phyloP scores from a whole-genome alignment of 2,329 filamentous ascomycete species.

The Xylariaceae sp. region DNA sequence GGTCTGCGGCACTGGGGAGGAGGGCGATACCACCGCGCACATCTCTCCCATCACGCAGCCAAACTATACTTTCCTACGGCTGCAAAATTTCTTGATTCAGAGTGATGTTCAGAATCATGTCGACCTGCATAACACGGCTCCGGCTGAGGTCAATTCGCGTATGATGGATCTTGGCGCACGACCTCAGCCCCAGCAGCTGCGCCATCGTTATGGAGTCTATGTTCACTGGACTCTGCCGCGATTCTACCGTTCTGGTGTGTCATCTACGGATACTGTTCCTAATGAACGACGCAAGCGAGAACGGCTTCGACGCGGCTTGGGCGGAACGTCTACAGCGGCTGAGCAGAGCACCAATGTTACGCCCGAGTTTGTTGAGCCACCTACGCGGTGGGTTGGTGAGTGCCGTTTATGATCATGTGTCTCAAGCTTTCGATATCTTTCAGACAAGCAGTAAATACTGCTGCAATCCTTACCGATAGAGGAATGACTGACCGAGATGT shows the following conservation, averaged over 20 bases:
- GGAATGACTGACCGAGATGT: no score
- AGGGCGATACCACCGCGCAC: conserved; percentile 19
- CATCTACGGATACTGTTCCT: not conserved
- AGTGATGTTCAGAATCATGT: conserved; percentile 37
- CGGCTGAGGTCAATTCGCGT: conserved; percentile 34
- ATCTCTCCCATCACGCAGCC: conserved; percentile 44
- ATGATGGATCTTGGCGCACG: conserved; percentile 37
- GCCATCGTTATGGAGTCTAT: conserved; percentile 42
- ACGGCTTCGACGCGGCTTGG: not conserved
- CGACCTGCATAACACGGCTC: conserved; percentile 33
- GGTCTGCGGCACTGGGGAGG: conserved; percentile 26
- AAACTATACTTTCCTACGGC: conserved; percentile 43
- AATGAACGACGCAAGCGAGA: not conserved
- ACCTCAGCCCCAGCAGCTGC: conserved; percentile 26
- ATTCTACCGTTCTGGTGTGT: conserved; percentile 33
- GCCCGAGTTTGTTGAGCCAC: conserved; percentile 3
- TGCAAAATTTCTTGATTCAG: conserved; percentile 36
- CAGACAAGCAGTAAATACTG: no score
- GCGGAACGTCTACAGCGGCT: not conserved
- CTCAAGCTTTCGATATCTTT: no score
- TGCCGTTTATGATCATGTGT: no score
- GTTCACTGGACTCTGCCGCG: conserved; percentile 42
- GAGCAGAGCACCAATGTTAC: not conserved
- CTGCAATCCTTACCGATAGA: no score
- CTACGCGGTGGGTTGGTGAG: not conserved